Evolutionary conservation across 2,329 filamentous ascomycete species (phyloP).

Genomic region (Botryotinia globosa): DNA sequence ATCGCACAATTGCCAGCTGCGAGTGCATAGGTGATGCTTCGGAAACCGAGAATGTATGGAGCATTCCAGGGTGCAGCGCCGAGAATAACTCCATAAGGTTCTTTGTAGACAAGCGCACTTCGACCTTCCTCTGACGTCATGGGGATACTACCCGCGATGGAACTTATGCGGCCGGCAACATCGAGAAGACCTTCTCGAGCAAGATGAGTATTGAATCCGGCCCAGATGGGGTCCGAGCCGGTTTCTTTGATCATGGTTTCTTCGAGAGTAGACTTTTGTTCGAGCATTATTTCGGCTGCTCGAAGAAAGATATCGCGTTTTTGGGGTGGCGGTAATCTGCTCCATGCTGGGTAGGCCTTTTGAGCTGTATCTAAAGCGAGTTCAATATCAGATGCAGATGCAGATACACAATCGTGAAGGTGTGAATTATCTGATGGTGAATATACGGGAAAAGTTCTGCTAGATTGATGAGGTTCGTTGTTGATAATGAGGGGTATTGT

Average conservation of each 20-base stretch:
- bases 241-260: slow-evolving; percentile 57
- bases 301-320: slow-evolving; percentile 70
- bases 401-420: slow-evolving; percentile 55
- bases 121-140: slow-evolving; percentile 46
- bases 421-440: slow-evolving; percentile 53
- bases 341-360: slow-evolving; percentile 69
- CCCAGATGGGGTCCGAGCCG: slow-evolving; percentile 41
- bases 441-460: slow-evolving; percentile 53
- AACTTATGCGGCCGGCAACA: slow-evolving; percentile 43
- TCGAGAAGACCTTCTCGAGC: slow-evolving; percentile 44
- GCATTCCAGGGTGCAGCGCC: slow-evolving; percentile 79
- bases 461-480: slow-evolving; percentile 46
- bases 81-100: slow-evolving; percentile 76
- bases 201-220: slow-evolving; percentile 42
- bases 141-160: slow-evolving; percentile 41
- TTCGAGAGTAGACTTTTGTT: slow-evolving; percentile 51
- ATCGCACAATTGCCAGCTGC: slow-evolving; percentile 77
- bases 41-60: slow-evolving; percentile 52
- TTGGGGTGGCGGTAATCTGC: slow-evolving; percentile 54
- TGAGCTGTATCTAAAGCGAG: slow-evolving; percentile 54
- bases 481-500: slow-evolving; percentile 46
- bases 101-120: slow-evolving; percentile 64
- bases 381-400: slow-evolving; percentile 54
- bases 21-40: slow-evolving; percentile 60
- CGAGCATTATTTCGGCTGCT: slow-evolving; percentile 62